A percentile compares a stretch with the other conserved stretches of the same genome.
Evolutionary conservation across 495 filamentous ascomycete species (phyloP).

Genomic region (Daldinia childiae): DNA sequence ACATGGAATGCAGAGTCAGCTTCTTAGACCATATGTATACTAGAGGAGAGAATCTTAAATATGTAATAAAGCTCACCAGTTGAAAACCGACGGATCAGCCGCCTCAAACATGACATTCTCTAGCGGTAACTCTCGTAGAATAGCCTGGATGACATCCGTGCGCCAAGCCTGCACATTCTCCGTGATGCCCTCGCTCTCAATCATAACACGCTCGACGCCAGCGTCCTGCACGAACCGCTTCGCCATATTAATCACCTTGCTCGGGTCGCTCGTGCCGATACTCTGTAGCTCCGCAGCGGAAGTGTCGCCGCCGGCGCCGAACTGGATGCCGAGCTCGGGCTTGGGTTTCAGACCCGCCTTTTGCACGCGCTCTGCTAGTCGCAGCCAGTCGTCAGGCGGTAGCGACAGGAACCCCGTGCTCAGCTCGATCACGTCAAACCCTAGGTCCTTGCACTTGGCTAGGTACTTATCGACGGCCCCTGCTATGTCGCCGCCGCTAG

Average conservation of each 20-base stretch:
- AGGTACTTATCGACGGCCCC: slow-evolving; percentile 63
- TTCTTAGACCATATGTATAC: background rate
- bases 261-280: slow-evolving; percentile 63
- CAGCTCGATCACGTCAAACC: slow-evolving; percentile 66
- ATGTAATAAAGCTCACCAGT: slow-evolving; percentile 57
- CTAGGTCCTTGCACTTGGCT: slow-evolving; percentile 60
- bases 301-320: slow-evolving; percentile 69
- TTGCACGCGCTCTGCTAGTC: slow-evolving; percentile 64
- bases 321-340: slow-evolving; percentile 68
- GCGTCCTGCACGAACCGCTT: slow-evolving; percentile 60
- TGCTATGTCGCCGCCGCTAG: slow-evolving; percentile 51
- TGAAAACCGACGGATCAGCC: slow-evolving; percentile 65
- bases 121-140: slow-evolving; percentile 62
- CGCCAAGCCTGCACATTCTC: slow-evolving; percentile 67
- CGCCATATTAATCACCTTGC: slow-evolving; percentile 60
- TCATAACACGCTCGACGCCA: slow-evolving; percentile 68
- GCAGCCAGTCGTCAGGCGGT: slow-evolving; percentile 66
- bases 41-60: background rate
- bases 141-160: slow-evolving; percentile 65
- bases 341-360: slow-evolving; percentile 63
- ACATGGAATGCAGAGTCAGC: background rate
- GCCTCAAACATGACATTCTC: slow-evolving; percentile 72
- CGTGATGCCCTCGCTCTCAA: slow-evolving; percentile 70
- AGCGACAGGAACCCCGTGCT: slow-evolving; percentile 65
- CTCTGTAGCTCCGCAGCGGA: slow-evolving; percentile 57